Base-by-base conservation (phyloP, 2,329 filamentous ascomycete genomes). In the Paecilomyces niveus region DNA sequence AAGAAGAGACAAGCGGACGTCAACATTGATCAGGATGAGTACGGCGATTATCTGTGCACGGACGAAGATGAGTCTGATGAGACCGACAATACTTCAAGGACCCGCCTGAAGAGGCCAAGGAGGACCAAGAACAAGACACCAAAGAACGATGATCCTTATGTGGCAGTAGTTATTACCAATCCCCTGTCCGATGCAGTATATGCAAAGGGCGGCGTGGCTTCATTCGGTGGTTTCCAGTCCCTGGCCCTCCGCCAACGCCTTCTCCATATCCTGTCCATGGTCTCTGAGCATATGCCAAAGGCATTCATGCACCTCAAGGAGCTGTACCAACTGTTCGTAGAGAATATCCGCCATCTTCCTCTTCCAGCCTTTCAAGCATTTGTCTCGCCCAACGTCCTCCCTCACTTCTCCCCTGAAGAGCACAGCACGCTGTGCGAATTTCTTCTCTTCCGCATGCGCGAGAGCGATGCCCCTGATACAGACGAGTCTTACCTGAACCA, bases 371-470 rank as follows among this genome's bases (percentile, higher is more conserved):
- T 80, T 63, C 75, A 78, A 59, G 66, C 76, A 33, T 70, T 80
- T 45, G 67, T 81, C 62, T 76, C 74, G 29, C 71, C 76, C 9
- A 73, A 79, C 8, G 71, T 76, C 24, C 73, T 83, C 4, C 70
- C 73, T 0, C 65, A 72, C 26, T 68, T 82, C 56, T 67, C 64
- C 7, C 57, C 64, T 13, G 65, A 70, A 26, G 72, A 76, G 1
- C 79, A 81, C 54, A 76, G 79, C 31, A 79, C 79, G 1, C 77
- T 89, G 29, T 77, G 75, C 60, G 83, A 85, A 63, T 74, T 77
- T 55, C 69, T 86, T 3, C 75, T 85, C 10, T 75, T 73, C 22
- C 76, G 78, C 5, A 74, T 85, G 56, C 74, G 82, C 58, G 76
- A 78, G 57, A 75, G 68, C 50, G 70, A 69, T 21, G 75, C 74